Evolutionary conservation across 2,329 filamentous ascomycete species (phyloP), one percentile per base, ranked within the genome.

Genomic region (Pseudocercospora cruenta): DNA sequence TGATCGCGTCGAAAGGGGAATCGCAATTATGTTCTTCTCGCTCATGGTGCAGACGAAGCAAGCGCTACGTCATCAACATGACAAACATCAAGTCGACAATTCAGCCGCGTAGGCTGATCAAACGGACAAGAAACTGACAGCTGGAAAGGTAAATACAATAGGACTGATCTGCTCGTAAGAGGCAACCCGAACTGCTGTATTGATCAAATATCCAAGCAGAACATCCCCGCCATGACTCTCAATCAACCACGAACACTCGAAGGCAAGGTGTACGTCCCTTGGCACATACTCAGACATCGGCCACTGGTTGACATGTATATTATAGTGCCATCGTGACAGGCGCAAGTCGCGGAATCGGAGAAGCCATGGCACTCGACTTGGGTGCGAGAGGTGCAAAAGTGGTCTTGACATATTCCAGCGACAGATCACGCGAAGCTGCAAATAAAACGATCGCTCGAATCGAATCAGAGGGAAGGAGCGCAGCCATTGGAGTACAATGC

Each of bases 241-340:
- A 49, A 55, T 8, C 63, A 64, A 58, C 67, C 65, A 49, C 64
- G 68, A 5, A 71, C 65, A 2, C 69, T 73, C 21, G 69, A 71
- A 43, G 71, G 71, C 67, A 72, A 72, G 59, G 69, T 72, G 70
- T 71, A 59, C 49, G 65, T 14, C 12, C 21, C 5, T 26, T n/a
- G 43, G 22, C 10, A 39, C 24, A n/a, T 12, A 28, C 16, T 1
- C 33, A 47, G 7, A 28, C 26, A 26, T 12, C 43, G 28, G 19
- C 26, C 39, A 24, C 19, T n/a, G 8, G 64, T 75, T 70, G 62
- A 78, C 26, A 54, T 6, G 43, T 75, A 73, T 21, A 4, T 28
- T 80, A 79, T 62, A 75, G 80, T 0, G 82, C 82, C 39, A 82
- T 85, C 49, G 80, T 85, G 0, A 85, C 82, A 1, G 83, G 84